Evolutionary conservation across 495 filamentous ascomycete genomes (phyloP).

Genomic region (Talaromyces adpressus): DNA sequence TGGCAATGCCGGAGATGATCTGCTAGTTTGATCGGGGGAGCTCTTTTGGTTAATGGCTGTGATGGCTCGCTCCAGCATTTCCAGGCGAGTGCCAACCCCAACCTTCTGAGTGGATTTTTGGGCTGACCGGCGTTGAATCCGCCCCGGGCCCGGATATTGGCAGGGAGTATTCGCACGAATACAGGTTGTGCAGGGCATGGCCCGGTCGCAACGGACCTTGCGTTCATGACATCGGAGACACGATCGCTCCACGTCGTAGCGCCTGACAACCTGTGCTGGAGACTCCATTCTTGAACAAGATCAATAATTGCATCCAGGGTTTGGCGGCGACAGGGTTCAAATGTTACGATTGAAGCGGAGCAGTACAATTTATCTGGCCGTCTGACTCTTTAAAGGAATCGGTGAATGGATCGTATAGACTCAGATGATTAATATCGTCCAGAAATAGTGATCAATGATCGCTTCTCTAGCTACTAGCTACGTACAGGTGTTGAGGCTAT

Average conservation of each 20-base stretch:
- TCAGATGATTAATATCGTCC: too few relatives aligned
- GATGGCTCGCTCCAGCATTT: constrained; percentile 22
- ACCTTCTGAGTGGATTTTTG: constrained; percentile 12
- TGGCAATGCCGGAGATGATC: neutral
- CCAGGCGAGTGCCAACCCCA: constrained; percentile 17
- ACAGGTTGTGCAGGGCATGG: constrained; percentile 23
- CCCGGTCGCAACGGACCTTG: constrained; percentile 30
- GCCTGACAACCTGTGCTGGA: neutral
- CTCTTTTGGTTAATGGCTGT: constrained; percentile 8
- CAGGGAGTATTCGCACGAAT: constrained; percentile 17
- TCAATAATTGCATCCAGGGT: neutral
- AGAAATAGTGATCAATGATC: too few relatives aligned
- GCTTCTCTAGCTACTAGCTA: too few relatives aligned
- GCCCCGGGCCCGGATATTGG: constrained; percentile 23
- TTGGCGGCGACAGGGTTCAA: neutral
- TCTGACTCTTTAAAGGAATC: too few relatives aligned
- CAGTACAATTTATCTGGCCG: neutral
- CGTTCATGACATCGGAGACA: constrained; percentile 30
- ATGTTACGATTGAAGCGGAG: neutral
- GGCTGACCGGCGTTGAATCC: constrained; percentile 16
- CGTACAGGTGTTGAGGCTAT: too few relatives aligned
- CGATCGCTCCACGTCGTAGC: constrained; percentile 15
- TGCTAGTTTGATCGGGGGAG: neutral
- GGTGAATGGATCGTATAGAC: too few relatives aligned
- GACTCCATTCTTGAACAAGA: neutral